Conservation (phyloP, 2,329 filamentous ascomycete species). For the Cryphonectria japonica region DNA sequence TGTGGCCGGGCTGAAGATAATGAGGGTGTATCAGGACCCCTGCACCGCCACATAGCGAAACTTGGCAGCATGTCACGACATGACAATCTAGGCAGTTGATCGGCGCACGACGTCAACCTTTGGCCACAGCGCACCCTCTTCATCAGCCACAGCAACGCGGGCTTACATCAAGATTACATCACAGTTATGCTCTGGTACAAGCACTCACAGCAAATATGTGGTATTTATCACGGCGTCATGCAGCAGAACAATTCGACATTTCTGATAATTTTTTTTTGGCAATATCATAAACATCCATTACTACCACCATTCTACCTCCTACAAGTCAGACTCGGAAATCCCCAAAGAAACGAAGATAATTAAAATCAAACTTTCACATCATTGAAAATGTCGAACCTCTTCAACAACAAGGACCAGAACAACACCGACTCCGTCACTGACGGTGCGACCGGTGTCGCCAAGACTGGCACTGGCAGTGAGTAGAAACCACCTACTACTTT, state of each 20-base stretch:
- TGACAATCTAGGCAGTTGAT: slow-evolving; percentile 20
- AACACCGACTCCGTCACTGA: slow-evolving; percentile 21
- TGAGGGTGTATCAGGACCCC: slow-evolving; percentile 18
- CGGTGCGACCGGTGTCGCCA: slow-evolving; percentile 23
- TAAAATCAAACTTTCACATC: not conserved
- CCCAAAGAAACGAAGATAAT: not conserved
- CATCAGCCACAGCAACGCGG: slow-evolving; percentile 25
- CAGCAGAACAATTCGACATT: not conserved
- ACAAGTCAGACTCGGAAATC: not conserved
- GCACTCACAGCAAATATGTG: not conserved
- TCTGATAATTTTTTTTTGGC: not conserved
- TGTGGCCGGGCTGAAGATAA: not conserved
- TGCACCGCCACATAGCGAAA: slow-evolving; percentile 28
- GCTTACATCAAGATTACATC: slow-evolving; percentile 15
- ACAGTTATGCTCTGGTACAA: not conserved
- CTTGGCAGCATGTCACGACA: slow-evolving; percentile 10
- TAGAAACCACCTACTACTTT: not conserved
- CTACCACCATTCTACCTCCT: not conserved
- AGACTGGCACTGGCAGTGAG: slow-evolving; percentile 29
- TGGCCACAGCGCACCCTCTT: slow-evolving; percentile 4
- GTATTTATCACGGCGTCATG: not conserved
- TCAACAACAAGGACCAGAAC: slow-evolving; percentile 26
- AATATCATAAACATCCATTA: not conserved
- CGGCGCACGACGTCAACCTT: slow-evolving; percentile 27
- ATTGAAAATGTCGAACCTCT: slow-evolving; percentile 23